Evolutionary conservation across 495 filamentous ascomycete species (phyloP).

Genomic region (Aspergillus campestris): DNA sequence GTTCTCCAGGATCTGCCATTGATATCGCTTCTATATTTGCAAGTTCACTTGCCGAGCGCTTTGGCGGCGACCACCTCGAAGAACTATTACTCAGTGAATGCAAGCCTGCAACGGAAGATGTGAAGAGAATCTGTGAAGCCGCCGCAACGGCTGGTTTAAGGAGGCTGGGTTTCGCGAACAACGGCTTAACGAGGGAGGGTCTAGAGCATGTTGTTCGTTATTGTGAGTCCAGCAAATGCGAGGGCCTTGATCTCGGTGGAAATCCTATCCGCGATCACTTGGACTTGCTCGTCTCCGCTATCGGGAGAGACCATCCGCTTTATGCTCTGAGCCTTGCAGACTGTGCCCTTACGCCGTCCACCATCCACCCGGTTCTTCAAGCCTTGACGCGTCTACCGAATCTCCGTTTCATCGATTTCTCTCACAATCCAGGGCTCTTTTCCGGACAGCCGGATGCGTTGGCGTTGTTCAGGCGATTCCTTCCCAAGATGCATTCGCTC

Average conservation of each 20-base stretch:
- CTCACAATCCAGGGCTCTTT: slow-evolving; percentile 80
- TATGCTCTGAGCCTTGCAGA: slow-evolving; percentile 83
- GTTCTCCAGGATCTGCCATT: slow-evolving; percentile 2
- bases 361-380: slow-evolving; percentile 68
- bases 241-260: slow-evolving; percentile 90
- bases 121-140: slow-evolving; percentile 68
- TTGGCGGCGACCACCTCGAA: slow-evolving; percentile 67
- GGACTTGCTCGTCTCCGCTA: slow-evolving; percentile 52
- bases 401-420: slow-evolving; percentile 84
- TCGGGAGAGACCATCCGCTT: slow-evolving; percentile 55
- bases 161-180: slow-evolving; percentile 75
- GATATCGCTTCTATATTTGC: slow-evolving; percentile 56
- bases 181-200: slow-evolving; percentile 62
- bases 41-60: slow-evolving; percentile 65
- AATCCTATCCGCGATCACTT: slow-evolving; percentile 70
- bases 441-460: slow-evolving; percentile 65
- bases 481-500: slow-evolving; percentile 70
- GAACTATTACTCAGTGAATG: slow-evolving; percentile 79
- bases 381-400: slow-evolving; percentile 60
- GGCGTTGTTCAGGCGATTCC: slow-evolving; percentile 65
- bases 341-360: slow-evolving; percentile 66
- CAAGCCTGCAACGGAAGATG: slow-evolving; percentile 56
- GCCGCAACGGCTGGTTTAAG: slow-evolving; percentile 63
- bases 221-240: slow-evolving; percentile 63
- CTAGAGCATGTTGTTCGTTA: slow-evolving; percentile 69